Evolutionary conservation across 768 basidiomycete genomes (phyloP).

Genomic region (Amanita pallidorosea): DNA sequence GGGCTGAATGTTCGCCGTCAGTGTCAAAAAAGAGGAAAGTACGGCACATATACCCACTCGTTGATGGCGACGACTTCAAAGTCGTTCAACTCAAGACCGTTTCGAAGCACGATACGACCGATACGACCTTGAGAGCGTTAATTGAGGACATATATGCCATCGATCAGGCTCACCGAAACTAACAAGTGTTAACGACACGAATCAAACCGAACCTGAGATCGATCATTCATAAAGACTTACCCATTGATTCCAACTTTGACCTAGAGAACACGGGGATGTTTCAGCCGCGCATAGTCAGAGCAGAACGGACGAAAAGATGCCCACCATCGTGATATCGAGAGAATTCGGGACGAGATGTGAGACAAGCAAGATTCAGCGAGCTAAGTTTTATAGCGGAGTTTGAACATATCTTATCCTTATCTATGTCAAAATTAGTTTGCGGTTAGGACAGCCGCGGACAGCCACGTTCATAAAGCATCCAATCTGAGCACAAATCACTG

Average conservation of each 20-base stretch:
- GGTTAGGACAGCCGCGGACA: no score
- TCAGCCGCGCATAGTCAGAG: background rate
- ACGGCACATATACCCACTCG: conserved; percentile 48
- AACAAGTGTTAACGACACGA: conserved; percentile 6
- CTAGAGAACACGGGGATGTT: conserved; percentile 11
- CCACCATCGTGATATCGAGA: conserved; percentile 12
- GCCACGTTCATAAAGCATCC: no score
- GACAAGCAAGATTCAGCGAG: background rate
- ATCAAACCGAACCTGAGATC: background rate
- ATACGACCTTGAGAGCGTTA: conserved; percentile 72
- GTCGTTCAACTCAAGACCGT: conserved; percentile 68
- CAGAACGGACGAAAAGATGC: background rate
- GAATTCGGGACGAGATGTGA: background rate
- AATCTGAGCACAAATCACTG: no score
- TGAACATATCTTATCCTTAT: background rate
- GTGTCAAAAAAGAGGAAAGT: background rate
- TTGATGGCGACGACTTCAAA: conserved; percentile 91
- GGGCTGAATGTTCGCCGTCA: conserved; percentile 43
- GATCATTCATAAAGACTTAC: conserved; percentile 30
- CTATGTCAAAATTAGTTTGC: background rate
- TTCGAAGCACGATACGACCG: conserved; percentile 96
- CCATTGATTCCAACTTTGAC: conserved; percentile 97
- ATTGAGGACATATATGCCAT: background rate
- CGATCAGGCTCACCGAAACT: conserved; percentile 61
- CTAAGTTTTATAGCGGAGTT: background rate